A percentile compares a stretch with the other conserved stretches of the same genome.
These are phyloP conservation scores for Aspergillus tanneri DNA, from an alignment of 2,329 filamentous ascomycete genomes.

Conservation along the genomic window DNA sequence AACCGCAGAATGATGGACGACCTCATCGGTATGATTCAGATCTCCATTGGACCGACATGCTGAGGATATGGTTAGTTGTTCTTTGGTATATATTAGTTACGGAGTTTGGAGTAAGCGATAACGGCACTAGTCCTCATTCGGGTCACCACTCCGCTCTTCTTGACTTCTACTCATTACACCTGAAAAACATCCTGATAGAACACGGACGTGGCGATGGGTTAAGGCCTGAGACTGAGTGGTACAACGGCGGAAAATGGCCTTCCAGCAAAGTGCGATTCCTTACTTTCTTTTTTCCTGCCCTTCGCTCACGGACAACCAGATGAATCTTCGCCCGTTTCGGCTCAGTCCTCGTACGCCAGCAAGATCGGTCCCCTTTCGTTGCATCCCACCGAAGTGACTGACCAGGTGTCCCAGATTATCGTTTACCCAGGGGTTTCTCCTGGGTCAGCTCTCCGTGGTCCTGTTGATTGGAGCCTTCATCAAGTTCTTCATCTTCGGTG, in stretches of 20 bases:
- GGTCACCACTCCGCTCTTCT: slow-evolving; percentile 1
- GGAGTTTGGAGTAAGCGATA: not conserved
- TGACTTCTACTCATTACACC: not conserved
- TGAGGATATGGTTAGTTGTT: too few species aligned
- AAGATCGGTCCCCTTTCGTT: not conserved
- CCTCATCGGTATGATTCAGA: too few species aligned
- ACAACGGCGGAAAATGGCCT: slow-evolving; percentile 32
- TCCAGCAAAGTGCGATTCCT: slow-evolving; percentile 30
- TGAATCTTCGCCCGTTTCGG: slow-evolving; percentile 30
- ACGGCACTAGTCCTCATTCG: slow-evolving; percentile 3
- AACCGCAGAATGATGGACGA: slow-evolving; percentile 12
- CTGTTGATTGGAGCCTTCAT: slow-evolving; percentile 92
- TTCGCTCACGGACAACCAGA: slow-evolving; percentile 25
- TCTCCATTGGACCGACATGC: too few species aligned
- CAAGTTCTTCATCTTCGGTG: slow-evolving; percentile 99
- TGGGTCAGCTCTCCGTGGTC: slow-evolving; percentile 90
- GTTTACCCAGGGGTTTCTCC: slow-evolving; percentile 88
- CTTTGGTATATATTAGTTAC: too few species aligned
- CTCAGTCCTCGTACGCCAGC: slow-evolving; percentile 44
- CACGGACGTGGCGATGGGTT: slow-evolving; percentile 23
- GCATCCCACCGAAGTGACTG: slow-evolving; percentile 1
- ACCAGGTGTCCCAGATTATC: slow-evolving; percentile 60
- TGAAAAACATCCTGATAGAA: not conserved
- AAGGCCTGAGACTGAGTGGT: slow-evolving; percentile 21
- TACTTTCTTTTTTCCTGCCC: not conserved